Evolutionary conservation across 805 yeast genomes (phyloP).

Genomic region (Suhomyces kilbournensis): DNA sequence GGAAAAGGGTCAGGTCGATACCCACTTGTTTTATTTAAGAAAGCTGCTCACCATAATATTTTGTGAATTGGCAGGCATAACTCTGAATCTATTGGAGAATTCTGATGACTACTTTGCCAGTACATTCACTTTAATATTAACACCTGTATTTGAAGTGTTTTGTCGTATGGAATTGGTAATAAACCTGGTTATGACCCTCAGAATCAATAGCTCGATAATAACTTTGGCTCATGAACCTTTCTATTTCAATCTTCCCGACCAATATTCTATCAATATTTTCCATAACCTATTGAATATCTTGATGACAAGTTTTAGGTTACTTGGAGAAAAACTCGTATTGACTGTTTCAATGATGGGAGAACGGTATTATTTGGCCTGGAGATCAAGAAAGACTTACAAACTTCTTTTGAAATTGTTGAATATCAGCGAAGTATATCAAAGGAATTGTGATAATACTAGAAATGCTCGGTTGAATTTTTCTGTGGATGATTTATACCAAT

Average conservation of each 20-base stretch:
- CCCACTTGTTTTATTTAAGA: conserved; percentile 16
- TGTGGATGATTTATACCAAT: neutral
- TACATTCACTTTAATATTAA: conserved; percentile 3
- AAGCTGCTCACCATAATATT: conserved; percentile 13
- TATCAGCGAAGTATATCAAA: neutral
- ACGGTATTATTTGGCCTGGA: conserved; percentile 10
- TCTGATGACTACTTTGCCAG: neutral
- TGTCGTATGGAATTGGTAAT: conserved; percentile 4
- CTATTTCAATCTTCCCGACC: neutral
- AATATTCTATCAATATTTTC: neutral
- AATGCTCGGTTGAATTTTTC: neutral
- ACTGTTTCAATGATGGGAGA: conserved; percentile 1
- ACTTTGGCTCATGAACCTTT: neutral
- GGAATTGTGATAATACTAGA: neutral
- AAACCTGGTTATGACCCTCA: conserved; percentile 4
- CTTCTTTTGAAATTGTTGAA: neutral
- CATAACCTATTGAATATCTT: neutral
- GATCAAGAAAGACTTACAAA: neutral
- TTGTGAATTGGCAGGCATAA: conserved; percentile 12
- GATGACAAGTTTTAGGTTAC: neutral
- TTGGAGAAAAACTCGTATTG: neutral
- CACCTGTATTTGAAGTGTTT: conserved; percentile 5
- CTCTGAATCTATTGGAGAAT: neutral
- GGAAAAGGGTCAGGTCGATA: conserved; percentile 10
- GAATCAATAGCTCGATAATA: conserved; percentile 3